Evolutionary conservation across 495 filamentous ascomycete species (phyloP).

Genomic region (Rostrohypoxylon terebratum): DNA sequence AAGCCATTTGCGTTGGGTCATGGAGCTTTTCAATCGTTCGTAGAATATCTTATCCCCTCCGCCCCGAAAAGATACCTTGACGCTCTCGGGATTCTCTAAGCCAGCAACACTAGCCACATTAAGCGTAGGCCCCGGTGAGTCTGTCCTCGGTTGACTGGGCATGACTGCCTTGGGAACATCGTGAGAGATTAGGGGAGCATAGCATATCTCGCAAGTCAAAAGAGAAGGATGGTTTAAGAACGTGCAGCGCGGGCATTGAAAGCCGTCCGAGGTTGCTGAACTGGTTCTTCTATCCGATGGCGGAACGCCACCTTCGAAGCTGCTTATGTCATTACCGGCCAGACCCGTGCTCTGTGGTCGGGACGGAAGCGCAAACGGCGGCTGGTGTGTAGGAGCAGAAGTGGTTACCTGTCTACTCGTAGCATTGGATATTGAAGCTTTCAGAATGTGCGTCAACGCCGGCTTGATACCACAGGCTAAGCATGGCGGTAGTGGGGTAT

Average conservation of each 20-base stretch:
- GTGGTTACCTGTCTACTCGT: conserved; percentile 60
- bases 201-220: conserved; percentile 89
- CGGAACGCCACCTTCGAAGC: conserved; percentile 11
- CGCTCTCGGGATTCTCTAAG: conserved; percentile 73
- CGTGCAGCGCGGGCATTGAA: conserved; percentile 89
- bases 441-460: conserved; percentile 80
- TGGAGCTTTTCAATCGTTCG: conserved; percentile 84
- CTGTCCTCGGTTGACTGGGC: conserved; percentile 61
- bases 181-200: conserved; percentile 74
- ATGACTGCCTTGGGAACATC: conserved; percentile 59
- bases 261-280: conserved; percentile 44
- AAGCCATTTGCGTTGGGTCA: conserved; percentile 97
- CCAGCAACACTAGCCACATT: conserved; percentile 54
- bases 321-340: conserved; percentile 9
- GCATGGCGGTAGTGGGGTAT: conserved; percentile 85
- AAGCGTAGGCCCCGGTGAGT: conserved; percentile 83
- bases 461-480: conserved; percentile 95
- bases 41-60: conserved; percentile 92
- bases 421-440: conserved; percentile 81
- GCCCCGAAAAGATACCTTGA: conserved; percentile 91
- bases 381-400: conserved; percentile 32
- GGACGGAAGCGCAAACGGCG: conserved; percentile 29
- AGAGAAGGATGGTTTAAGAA: conserved; percentile 94
- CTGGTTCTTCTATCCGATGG: neutral
- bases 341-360: conserved; percentile 21